Evolutionary conservation across 768 basidiomycete genomes (phyloP), one percentile per base, ranked within the genome.

Genomic region (Russula compacta): DNA sequence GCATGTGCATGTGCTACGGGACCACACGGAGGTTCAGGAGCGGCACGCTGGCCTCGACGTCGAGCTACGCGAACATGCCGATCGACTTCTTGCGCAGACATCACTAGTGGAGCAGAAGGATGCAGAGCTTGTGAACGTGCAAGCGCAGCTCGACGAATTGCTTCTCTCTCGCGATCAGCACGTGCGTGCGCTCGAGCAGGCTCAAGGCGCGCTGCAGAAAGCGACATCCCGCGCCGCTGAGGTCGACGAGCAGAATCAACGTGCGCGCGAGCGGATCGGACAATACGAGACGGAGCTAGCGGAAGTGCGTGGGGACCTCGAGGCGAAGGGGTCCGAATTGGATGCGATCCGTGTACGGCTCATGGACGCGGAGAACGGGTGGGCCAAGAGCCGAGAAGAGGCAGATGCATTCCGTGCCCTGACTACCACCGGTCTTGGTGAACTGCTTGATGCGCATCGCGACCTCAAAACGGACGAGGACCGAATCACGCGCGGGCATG

Each of bases 381-480:
- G 93, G 86, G 83, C 89, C 29, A 89, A 92, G 72, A 92, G 92
- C 46, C 84, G 93, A 14, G 89, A 95, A 74, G 93, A 98, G 76
- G 92, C 93, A 3, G 95, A 97, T 71, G 84, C 88, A 2, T 85
- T 94, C 72, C 79, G 93, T 56, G 87, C 89, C 21, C 76, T 93
- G 54, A 94, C 94, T 2, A 95, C 92, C 2, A 84, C 86, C 50
- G 82, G 86, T 68, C 80, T 97, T 3, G 93, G 92, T 24, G 84
- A 95, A 70, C 78, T 97, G 19, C 77, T 97, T 49, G 91, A 95
- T 70, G 85, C 88, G 2, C 94, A 95, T 76, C 83, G 86, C 39
- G 89, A 92, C 67, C 78, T 94, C 54, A 84, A 82, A 71, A 82
- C 86, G 12, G 92, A 93, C 68, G 92, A 97, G 69, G 89, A 91